phyloP scores from a whole-genome alignment of 495 filamentous ascomycete species.

The Aspergillus mulundensis region DNA sequence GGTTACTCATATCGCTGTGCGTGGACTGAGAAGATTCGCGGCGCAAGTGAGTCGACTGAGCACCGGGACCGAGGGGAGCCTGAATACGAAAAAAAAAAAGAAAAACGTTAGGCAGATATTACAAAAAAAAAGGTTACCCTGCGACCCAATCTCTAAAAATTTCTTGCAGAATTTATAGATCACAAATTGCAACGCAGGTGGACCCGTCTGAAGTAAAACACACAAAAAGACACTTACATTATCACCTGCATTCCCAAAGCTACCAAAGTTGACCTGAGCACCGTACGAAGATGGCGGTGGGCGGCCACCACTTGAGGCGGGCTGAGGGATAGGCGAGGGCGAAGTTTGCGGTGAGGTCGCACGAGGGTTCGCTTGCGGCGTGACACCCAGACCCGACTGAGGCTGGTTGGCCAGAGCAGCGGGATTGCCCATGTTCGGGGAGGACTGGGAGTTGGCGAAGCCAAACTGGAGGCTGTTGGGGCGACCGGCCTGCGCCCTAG shows the following conservation, averaged over 20 bases:
- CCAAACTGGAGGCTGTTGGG: slow-evolving; percentile 74
- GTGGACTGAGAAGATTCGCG: slow-evolving; percentile 78
- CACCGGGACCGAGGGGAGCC: slow-evolving; percentile 54
- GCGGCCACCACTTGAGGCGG: slow-evolving; percentile 77
- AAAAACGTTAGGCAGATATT: not conserved
- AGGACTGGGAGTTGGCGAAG: slow-evolving; percentile 58
- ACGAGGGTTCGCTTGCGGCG: slow-evolving; percentile 60
- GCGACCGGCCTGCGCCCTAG: slow-evolving; percentile 57
- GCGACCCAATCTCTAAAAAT: not conserved
- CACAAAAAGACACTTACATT: slow-evolving; percentile 53
- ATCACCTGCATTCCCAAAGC: slow-evolving; percentile 62
- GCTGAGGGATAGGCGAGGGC: slow-evolving; percentile 85
- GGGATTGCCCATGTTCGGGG: slow-evolving; percentile 59
- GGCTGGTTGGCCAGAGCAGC: slow-evolving; percentile 45
- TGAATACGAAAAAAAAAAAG: slow-evolving; percentile 48
- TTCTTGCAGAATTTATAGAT: not conserved
- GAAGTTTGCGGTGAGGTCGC: slow-evolving; percentile 71
- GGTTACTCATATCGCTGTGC: slow-evolving; percentile 70
- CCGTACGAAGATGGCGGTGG: slow-evolving; percentile 67
- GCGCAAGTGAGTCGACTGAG: slow-evolving; percentile 68
- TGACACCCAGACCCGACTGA: slow-evolving; percentile 55
- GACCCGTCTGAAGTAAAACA: not conserved
- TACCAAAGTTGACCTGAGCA: slow-evolving; percentile 72
- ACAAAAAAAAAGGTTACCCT: not conserved
- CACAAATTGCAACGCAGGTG: not conserved